Evolutionary conservation across 140 eudicot genomes (phyloP).

Genomic region (Ambrosia hybrid): DNA sequence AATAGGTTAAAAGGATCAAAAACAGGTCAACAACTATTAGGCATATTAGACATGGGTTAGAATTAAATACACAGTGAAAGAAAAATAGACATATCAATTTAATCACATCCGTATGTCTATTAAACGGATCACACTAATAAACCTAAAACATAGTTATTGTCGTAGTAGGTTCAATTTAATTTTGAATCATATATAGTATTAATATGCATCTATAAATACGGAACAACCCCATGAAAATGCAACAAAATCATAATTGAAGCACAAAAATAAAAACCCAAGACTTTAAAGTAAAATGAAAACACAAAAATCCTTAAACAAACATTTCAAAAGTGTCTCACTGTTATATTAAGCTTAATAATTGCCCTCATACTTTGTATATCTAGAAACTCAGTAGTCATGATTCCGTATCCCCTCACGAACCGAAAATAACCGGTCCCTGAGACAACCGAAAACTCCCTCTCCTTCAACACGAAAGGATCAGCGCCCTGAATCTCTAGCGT

Average conservation of each 20-base stretch:
- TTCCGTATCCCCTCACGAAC: slow-evolving; percentile 53
- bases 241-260: neutral
- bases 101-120: no score
- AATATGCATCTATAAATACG: no score
- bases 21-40: no score
- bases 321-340: slow-evolving; percentile 48
- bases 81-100: no score
- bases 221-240: neutral
- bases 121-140: no score
- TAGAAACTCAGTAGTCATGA: slow-evolving; percentile 56
- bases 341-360: slow-evolving; percentile 51
- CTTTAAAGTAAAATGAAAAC: slow-evolving; percentile 1
- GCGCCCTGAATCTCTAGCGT: slow-evolving; percentile 62
- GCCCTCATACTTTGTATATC: slow-evolving; percentile 47
- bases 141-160: no score
- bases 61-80: no score
- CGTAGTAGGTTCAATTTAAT: no score
- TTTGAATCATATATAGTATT: no score
- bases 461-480: slow-evolving; percentile 44
- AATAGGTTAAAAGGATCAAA: no score
- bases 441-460: slow-evolving; percentile 61
- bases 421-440: slow-evolving; percentile 57
- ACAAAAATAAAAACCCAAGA: neutral
- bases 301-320: neutral
- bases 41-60: no score